These are phyloP conservation scores for Tetratostichococcus sp. DNA, from an alignment of 139 green algal species.

Conservation along the genomic window DNA sequence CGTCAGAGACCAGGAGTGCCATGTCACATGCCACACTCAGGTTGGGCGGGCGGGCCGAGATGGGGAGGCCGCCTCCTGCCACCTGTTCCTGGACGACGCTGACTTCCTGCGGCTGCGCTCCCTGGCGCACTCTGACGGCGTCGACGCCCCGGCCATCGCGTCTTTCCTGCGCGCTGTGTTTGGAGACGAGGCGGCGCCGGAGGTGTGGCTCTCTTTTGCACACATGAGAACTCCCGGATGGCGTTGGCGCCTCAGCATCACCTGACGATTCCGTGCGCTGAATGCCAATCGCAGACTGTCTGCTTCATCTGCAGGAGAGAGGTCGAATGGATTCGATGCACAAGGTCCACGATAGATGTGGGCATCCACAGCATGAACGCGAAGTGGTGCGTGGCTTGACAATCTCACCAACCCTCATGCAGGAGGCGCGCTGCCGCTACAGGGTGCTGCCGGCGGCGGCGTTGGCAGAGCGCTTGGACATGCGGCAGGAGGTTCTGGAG, in stretches of 20 bases:
- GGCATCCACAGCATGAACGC: neutral
- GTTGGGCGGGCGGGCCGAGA: slow-evolving; percentile 66
- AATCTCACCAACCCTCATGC: too few species aligned
- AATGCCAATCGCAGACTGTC: too few species aligned
- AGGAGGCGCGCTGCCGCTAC: slow-evolving; percentile 14
- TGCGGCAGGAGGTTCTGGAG: slow-evolving; percentile 69
- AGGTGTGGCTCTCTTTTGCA: neutral
- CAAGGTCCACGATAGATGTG: neutral
- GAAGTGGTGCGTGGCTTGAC: too few species aligned
- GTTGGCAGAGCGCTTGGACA: slow-evolving; percentile 42
- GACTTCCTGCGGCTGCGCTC: slow-evolving; percentile 60
- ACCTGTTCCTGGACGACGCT: slow-evolving; percentile 56
- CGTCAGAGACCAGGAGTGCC: too few species aligned
- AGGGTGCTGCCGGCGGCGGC: slow-evolving; percentile 30
- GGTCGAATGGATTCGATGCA: too few species aligned
- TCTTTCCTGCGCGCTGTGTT: slow-evolving; percentile 55
- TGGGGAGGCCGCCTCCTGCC: slow-evolving; percentile 50
- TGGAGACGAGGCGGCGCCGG: neutral
- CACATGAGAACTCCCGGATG: neutral
- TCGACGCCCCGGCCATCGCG: slow-evolving; percentile 32
- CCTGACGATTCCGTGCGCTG: too few species aligned
- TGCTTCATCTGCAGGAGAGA: too few species aligned
- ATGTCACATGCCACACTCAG: slow-evolving; percentile 21
- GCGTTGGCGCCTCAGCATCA: too few species aligned
- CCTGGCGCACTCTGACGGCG: slow-evolving; percentile 35